A percentile compares a stretch with the other conserved stretches of the same genome.
Conservation (phyloP, 805 yeast species). For the Jamesozyma spencerorum region DNA sequence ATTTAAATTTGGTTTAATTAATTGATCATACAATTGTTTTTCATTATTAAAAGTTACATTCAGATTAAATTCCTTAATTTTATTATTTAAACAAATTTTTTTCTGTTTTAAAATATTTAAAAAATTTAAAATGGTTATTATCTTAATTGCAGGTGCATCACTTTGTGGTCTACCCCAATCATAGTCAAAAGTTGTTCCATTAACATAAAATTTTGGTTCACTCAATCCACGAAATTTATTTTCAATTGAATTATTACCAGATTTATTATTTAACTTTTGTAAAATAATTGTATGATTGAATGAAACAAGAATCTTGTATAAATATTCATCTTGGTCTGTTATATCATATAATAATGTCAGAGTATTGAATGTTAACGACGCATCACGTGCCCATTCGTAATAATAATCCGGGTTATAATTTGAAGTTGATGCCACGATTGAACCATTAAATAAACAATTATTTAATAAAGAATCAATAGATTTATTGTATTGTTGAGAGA, state of each 20-base stretch:
- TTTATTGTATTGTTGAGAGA: slow-evolving; percentile 31
- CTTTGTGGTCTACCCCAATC: slow-evolving; percentile 94
- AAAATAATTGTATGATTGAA: slow-evolving; percentile 44
- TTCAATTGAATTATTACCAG: slow-evolving; percentile 43
- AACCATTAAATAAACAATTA: slow-evolving; percentile 37
- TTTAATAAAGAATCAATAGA: slow-evolving; percentile 37
- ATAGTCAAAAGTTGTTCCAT: slow-evolving; percentile 52
- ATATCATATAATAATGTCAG: slow-evolving; percentile 27
- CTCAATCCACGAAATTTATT: slow-evolving; percentile 54
- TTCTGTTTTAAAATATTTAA: slow-evolving; percentile 35
- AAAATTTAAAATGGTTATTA: slow-evolving; percentile 52
- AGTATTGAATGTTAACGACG: slow-evolving; percentile 69
- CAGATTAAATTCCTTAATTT: slow-evolving; percentile 13
- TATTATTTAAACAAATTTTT: slow-evolving; percentile 21
- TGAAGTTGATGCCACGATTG: slow-evolving; percentile 81
- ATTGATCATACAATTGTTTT: slow-evolving; percentile 37
- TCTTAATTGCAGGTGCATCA: slow-evolving; percentile 87
- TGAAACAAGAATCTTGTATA: slow-evolving; percentile 61
- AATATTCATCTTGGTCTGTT: slow-evolving; percentile 32
- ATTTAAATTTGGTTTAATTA: slow-evolving; percentile 60
- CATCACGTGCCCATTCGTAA: slow-evolving; percentile 86
- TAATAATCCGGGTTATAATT: slow-evolving; percentile 63
- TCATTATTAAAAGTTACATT: slow-evolving; percentile 17
- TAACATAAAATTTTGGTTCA: slow-evolving; percentile 77
- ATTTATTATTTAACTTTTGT: slow-evolving; percentile 59